These are phyloP conservation scores for Ascochyta pisi DNA, from an alignment of 2,329 filamentous ascomycete species.

Conservation along the genomic window DNA sequence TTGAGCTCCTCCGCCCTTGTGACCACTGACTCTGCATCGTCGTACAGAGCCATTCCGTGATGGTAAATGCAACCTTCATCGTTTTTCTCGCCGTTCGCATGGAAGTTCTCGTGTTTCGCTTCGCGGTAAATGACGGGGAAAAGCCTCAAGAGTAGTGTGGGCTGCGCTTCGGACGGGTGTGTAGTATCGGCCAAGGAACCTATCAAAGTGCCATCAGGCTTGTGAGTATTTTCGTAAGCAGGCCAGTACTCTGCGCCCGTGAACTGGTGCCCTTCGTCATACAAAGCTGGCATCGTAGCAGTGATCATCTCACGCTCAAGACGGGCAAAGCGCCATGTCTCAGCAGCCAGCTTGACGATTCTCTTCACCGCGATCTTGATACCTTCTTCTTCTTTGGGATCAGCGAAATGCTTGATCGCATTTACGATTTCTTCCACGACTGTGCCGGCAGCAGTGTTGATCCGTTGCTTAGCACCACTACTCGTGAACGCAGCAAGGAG, in stretches of 20 bases:
- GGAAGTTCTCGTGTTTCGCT: slow-evolving; percentile 55
- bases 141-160: slow-evolving; percentile 57
- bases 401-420: slow-evolving; percentile 61
- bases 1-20: slow-evolving; percentile 45
- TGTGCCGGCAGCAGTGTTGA: slow-evolving; percentile 61
- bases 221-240: slow-evolving; percentile 43
- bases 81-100: slow-evolving; percentile 49
- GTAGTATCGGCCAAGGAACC: slow-evolving; percentile 36
- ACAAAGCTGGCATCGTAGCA: slow-evolving; percentile 56
- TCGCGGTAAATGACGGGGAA: slow-evolving; percentile 63
- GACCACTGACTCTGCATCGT: slow-evolving; percentile 50
- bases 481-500: slow-evolving; percentile 64
- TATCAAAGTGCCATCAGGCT: slow-evolving; percentile 31
- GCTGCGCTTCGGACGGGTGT: slow-evolving; percentile 37
- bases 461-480: slow-evolving; percentile 62
- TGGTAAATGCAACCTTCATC: slow-evolving; percentile 60
- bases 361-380: slow-evolving; percentile 59
- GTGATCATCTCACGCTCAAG: slow-evolving; percentile 63
- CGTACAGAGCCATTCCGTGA: slow-evolving; percentile 58
- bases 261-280: slow-evolving; percentile 44
- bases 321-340: slow-evolving; percentile 65
- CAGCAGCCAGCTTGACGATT: slow-evolving; percentile 64
- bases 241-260: slow-evolving; percentile 45
- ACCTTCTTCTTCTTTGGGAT: slow-evolving; percentile 58
- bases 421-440: slow-evolving; percentile 65